phyloP scores from a whole-genome alignment of 768 basidiomycete species.

The Hemileccinum rubropunctum region DNA sequence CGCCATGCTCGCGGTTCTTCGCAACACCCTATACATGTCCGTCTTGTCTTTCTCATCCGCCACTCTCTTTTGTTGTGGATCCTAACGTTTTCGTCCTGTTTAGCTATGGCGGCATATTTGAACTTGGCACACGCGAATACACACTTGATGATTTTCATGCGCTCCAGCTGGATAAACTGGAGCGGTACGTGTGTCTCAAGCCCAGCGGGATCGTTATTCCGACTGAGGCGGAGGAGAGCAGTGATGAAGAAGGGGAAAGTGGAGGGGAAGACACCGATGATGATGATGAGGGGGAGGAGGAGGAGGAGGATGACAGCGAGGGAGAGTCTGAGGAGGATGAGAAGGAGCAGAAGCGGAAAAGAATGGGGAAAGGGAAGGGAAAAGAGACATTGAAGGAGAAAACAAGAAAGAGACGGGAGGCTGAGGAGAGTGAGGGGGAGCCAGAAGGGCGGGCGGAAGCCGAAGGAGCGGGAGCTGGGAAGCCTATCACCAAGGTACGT shows the following conservation, averaged over 20 bases:
- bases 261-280: slow-evolving; percentile 58
- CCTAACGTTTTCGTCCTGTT: not conserved
- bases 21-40: slow-evolving; percentile 84
- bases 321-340: slow-evolving; percentile 13
- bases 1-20: slow-evolving; percentile 80
- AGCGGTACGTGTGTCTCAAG: slow-evolving; percentile 72
- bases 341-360: not conserved
- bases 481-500: slow-evolving; percentile 8
- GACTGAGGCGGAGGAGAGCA: slow-evolving; percentile 59
- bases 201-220: slow-evolving; percentile 59
- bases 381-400: not conserved
- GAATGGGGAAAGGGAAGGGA: not conserved
- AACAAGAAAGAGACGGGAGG: slow-evolving; percentile 18
- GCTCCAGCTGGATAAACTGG: slow-evolving; percentile 81
- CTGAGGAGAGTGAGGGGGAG: slow-evolving; percentile 30
- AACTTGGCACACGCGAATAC: slow-evolving; percentile 78
- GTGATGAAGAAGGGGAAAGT: slow-evolving; percentile 58
- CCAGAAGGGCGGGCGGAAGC: not conserved
- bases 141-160: slow-evolving; percentile 88
- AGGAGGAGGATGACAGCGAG: slow-evolving; percentile 34
- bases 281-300: slow-evolving; percentile 36
- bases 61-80: not conserved
- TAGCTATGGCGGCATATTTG: slow-evolving; percentile 89
- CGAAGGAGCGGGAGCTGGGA: slow-evolving; percentile 12
- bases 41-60: slow-evolving; percentile 30